Base-by-base conservation (phyloP, 1,284 basidiomycete genomes). In the Melampsora larici-populina region DNA sequence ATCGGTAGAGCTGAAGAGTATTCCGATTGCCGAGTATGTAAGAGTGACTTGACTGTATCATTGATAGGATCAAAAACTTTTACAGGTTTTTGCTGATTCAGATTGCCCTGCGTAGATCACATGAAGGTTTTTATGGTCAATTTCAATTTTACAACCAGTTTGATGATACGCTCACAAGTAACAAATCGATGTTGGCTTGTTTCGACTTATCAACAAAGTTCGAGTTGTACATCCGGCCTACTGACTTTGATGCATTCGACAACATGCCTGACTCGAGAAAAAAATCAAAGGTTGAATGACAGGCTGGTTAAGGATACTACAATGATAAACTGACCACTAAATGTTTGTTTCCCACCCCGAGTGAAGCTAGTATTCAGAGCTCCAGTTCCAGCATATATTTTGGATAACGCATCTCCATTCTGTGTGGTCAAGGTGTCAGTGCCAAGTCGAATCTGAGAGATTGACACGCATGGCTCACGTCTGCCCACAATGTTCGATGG, bases 191-290 rank as follows among this genome's bases (percentile, higher is more conserved):
- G 0, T 95, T 93, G 24, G 88, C 86, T 82, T 99, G 97, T 84
- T 99, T 99, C 63, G 88, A 89, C 84, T 93, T 93, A 84, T 99
- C 97, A 81, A 96, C 92, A 83, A 99, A 98, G 83, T 98, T 98
- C 84, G 96, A 97, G 84, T 98, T 97, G 82, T 98, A 98, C 75
- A 96, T 94, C 78, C 94, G 88, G 18, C 84, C 83, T 26, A 97
- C 93, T 81, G 93, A 96, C 84, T 99, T 99, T 1, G 94, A 97
- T 4, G 96, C 96, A 85, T 99, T 94, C 24, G 93, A 94, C 29
- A 99, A 85, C 36, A 97, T 87, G 43, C 94, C 93, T 87, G 63
- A 21, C 46, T 26, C 40, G 48, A 36, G 15, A 26, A 75, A 66
- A 29, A 72, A 15, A 18, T 29, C 55, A 58, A 8, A 58, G 8